A percentile compares a stretch with the other conserved stretches of the same genome.
phyloP scores from a whole-genome alignment of 257 asterid genomes.

The Solanum commersonii region DNA sequence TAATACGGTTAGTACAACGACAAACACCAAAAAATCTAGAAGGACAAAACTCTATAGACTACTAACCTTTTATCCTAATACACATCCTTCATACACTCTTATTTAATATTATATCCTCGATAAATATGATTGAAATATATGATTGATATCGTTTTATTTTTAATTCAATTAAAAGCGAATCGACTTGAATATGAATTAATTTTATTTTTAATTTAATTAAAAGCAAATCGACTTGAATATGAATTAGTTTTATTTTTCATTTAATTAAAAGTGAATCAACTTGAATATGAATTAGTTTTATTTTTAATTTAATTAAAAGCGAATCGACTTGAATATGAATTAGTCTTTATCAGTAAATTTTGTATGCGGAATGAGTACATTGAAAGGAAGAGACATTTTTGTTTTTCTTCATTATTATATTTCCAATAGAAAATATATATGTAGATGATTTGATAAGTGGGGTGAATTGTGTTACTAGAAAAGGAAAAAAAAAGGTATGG shows the following conservation, averaged over 20 bases:
- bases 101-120: not conserved
- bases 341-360: not conserved
- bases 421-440: not conserved
- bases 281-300: not conserved
- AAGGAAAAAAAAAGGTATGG: not conserved
- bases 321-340: not conserved
- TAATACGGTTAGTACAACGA: not conserved
- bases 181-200: not conserved
- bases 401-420: not conserved
- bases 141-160: not conserved
- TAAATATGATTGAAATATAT: not conserved
- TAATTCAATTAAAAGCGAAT: not conserved
- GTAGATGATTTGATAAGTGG: not conserved
- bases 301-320: not conserved
- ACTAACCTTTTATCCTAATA: not conserved
- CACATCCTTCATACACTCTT: not conserved
- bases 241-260: not conserved
- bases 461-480: slow-evolving; percentile 1
- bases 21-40: not conserved
- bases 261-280: not conserved
- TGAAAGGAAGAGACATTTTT: not conserved
- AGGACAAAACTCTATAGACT: not conserved
- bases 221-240: not conserved
- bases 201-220: not conserved
- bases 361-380: not conserved